phyloP scores from a whole-genome alignment of 208 protist genomes.

The Herpetomonas samuelpessoai region DNA sequence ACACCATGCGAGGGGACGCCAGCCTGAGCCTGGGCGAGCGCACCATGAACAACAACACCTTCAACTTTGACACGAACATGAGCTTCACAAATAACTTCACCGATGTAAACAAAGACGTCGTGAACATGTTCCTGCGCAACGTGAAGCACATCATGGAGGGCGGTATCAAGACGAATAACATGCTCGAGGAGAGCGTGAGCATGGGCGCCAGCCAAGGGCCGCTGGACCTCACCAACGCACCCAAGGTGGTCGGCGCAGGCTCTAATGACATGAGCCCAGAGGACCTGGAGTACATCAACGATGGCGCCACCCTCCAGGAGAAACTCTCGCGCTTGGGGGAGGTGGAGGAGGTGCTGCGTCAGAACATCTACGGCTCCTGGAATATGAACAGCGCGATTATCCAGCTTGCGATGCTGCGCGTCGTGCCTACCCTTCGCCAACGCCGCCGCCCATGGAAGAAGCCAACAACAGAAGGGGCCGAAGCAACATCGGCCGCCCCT shows the following conservation, averaged over 20 bases:
- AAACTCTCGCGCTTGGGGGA: conserved; percentile 52
- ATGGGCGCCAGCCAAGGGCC: neutral
- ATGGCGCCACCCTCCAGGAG: conserved; percentile 29
- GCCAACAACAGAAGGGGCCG: neutral
- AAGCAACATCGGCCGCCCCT: neutral
- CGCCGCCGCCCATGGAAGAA: conserved; percentile 26
- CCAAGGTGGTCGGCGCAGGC: neutral
- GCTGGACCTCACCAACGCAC: neutral
- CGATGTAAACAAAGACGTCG: conserved; percentile 43
- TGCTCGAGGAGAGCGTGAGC: conserved; percentile 49
- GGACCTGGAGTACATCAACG: conserved; percentile 47
- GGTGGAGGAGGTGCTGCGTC: conserved; percentile 52
- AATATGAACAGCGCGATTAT: conserved; percentile 54
- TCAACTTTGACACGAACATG: conserved; percentile 37
- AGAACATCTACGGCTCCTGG: conserved; percentile 62
- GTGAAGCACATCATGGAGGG: conserved; percentile 34
- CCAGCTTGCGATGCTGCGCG: conserved; percentile 41
- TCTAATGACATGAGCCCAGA: conserved; percentile 22
- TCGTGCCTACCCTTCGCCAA: conserved; percentile 72
- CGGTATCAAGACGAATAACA: conserved; percentile 20
- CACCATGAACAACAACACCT: conserved; percentile 12
- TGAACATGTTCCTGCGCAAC: conserved; percentile 49
- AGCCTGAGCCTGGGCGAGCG: conserved; percentile 14
- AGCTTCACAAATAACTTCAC: conserved; percentile 75
- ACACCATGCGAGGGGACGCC: conserved; percentile 45